A percentile compares a stretch with the other conserved stretches of the same genome.
Conservation (phyloP, 441 rosid genomes). For the Brassica hybrid region DNA sequence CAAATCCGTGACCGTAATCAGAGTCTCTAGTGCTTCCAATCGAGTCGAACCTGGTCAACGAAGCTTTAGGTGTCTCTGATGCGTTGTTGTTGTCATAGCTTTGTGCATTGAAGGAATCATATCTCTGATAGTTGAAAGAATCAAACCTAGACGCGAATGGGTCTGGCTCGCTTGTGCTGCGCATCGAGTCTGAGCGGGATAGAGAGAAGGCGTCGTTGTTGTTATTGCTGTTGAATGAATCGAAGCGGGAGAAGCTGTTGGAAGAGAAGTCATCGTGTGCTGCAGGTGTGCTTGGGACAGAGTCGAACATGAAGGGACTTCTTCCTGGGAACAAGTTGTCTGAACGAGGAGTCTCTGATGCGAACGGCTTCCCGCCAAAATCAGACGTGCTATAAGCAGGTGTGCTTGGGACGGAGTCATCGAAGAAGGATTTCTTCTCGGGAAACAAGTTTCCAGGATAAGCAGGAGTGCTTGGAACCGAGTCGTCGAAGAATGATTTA, state of each 20-base stretch:
- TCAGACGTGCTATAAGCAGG: slow-evolving; percentile 56
- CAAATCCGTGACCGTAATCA: slow-evolving; percentile 60
- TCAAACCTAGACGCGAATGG: slow-evolving; percentile 47
- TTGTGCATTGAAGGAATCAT: slow-evolving; percentile 57
- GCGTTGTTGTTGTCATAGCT: slow-evolving; percentile 47
- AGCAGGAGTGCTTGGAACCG: slow-evolving; percentile 80
- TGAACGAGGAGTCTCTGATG: slow-evolving; percentile 48
- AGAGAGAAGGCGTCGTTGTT: slow-evolving; percentile 47
- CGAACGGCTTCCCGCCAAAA: slow-evolving; percentile 51
- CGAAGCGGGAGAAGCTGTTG: slow-evolving; percentile 86
- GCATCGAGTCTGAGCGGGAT: slow-evolving; percentile 58
- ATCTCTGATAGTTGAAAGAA: slow-evolving; percentile 53
- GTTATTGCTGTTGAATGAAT: slow-evolving; percentile 64
- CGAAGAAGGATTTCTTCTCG: slow-evolving; percentile 46
- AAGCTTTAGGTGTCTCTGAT: slow-evolving; percentile 55
- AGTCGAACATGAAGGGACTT: slow-evolving; percentile 60
- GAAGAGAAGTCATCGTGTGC: slow-evolving; percentile 64
- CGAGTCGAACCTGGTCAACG: slow-evolving; percentile 75
- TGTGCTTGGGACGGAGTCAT: slow-evolving; percentile 74
- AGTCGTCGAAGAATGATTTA: slow-evolving; percentile 49
- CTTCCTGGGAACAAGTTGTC: slow-evolving; percentile 58
- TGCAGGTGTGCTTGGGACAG: slow-evolving; percentile 82
- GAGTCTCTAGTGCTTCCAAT: slow-evolving; percentile 56
- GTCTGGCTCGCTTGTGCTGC: slow-evolving; percentile 60
- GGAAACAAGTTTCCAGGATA: too few species aligned